phyloP scores from a whole-genome alignment of 164 flowering plant species.

The Hamamelis virginiana region DNA sequence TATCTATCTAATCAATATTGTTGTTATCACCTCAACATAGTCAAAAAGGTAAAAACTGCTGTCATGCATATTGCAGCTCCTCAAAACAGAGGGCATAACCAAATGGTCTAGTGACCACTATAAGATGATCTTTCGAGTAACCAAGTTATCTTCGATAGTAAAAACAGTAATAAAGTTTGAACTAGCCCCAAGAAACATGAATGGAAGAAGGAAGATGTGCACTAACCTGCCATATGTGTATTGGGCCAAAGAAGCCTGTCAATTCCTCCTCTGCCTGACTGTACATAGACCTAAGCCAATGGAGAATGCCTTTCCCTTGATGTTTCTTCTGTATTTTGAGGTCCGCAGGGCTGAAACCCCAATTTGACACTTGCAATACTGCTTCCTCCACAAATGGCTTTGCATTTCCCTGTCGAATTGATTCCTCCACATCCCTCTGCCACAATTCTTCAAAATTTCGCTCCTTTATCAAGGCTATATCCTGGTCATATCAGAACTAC shows the following conservation, averaged over 20 bases:
- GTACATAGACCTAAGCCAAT: conserved; percentile 30
- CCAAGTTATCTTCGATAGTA: too few relatives aligned
- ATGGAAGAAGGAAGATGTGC: not conserved
- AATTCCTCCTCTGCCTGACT: conserved; percentile 26
- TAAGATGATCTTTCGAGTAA: too few relatives aligned
- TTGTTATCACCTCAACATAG: too few relatives aligned
- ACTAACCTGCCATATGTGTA: conserved; percentile 51
- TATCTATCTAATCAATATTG: too few relatives aligned
- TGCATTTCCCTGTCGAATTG: conserved; percentile 39
- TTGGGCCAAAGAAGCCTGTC: conserved; percentile 42
- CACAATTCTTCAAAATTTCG: conserved; percentile 40
- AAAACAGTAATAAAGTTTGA: too few relatives aligned
- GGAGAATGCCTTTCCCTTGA: conserved; percentile 27
- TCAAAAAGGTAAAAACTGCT: too few relatives aligned
- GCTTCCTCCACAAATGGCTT: conserved; percentile 51
- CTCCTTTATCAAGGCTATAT: conserved; percentile 31
- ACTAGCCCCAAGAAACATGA: not conserved
- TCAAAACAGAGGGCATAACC: not conserved
- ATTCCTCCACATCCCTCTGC: conserved; percentile 52
- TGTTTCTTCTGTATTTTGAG: conserved; percentile 37
- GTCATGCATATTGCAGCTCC: not conserved
- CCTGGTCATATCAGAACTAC: conserved; percentile 23
- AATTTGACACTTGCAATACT: conserved; percentile 40
- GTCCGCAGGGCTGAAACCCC: conserved; percentile 45
- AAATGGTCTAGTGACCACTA: not conserved